A percentile compares a stretch with the other conserved stretches of the same genome.
These are phyloP conservation scores for Aspergillus cavernicola DNA, from an alignment of 495 filamentous ascomycete genomes.

Conservation along the genomic window DNA sequence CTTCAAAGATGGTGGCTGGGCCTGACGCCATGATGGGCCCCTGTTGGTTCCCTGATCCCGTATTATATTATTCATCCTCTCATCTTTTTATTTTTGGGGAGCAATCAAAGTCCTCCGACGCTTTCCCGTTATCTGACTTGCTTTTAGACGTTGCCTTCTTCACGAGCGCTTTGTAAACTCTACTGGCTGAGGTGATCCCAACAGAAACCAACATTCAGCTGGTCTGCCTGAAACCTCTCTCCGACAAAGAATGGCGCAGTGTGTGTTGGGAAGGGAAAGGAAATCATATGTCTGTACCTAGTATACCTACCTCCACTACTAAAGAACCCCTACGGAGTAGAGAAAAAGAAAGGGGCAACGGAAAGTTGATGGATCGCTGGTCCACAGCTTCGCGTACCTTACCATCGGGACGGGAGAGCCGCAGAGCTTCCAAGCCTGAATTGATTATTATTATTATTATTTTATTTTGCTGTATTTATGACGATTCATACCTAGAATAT, in stretches of 20 bases:
- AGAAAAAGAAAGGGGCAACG: constrained; percentile 31
- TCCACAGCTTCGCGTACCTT: constrained; percentile 27
- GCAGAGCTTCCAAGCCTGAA: constrained; percentile 13
- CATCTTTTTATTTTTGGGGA: constrained; percentile 9
- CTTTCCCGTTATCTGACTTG: constrained; percentile 1
- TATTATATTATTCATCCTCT: constrained; percentile 7
- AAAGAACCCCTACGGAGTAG: constrained; percentile 9
- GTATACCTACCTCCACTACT: no score
- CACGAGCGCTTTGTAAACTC: not conserved
- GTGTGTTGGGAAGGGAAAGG: no score
- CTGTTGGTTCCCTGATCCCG: constrained; percentile 7
- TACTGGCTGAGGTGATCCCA: not conserved
- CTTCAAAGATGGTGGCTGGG: constrained; percentile 13
- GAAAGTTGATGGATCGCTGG: constrained; percentile 19
- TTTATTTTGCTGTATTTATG: no score
- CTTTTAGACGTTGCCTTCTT: not conserved
- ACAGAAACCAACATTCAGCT: not conserved
- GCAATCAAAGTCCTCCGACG: constrained; percentile 9
- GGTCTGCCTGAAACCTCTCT: no score
- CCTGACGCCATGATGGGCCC: constrained; percentile 12
- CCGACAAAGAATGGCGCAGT: no score
- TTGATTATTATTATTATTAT: constrained; percentile 4
- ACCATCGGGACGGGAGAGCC: constrained; percentile 39
- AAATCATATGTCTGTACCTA: no score
- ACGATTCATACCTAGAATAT: no score